Percentiles rank a stretch among this genome's conserved stretches.
These are phyloP conservation scores for Claviceps quebecensis DNA, from an alignment of 2,329 filamentous ascomycete genomes.

Conservation along the genomic window DNA sequence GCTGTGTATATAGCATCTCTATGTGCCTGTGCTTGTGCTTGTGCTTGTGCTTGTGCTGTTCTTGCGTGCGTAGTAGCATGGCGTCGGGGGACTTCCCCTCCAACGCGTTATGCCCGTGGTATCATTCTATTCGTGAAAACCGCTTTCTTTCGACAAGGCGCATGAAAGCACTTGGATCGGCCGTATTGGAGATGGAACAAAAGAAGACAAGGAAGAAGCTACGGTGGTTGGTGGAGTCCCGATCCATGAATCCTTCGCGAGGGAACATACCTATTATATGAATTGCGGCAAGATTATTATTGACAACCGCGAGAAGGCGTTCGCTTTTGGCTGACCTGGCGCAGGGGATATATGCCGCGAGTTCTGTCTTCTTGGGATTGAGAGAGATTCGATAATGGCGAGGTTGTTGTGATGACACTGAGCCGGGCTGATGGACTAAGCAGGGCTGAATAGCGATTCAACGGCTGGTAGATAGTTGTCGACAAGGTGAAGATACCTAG, in stretches of 20 bases:
- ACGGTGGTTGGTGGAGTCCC: background rate
- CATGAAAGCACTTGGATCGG: background rate
- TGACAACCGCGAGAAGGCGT: background rate
- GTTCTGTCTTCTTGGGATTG: too few species aligned
- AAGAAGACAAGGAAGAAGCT: background rate
- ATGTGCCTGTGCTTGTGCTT: background rate
- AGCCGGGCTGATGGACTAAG: background rate
- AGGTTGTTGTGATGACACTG: background rate
- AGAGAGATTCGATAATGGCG: background rate
- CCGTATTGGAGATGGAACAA: too few species aligned
- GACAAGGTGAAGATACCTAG: background rate
- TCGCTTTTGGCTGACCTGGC: background rate
- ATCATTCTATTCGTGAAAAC: background rate
- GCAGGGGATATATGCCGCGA: background rate
- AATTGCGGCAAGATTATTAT: background rate
- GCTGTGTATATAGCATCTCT: too few species aligned
- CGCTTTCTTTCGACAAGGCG: background rate
- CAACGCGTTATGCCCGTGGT: background rate
- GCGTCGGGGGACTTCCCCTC: background rate
- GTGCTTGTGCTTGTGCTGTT: background rate
- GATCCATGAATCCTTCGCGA: background rate
- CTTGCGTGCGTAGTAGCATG: background rate
- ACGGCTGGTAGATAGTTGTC: background rate
- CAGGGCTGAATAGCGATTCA: too few species aligned
- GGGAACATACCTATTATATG: background rate